phyloP scores from a whole-genome alignment of 306 rosid genomes.

The Trichosanthes cucumerina region DNA sequence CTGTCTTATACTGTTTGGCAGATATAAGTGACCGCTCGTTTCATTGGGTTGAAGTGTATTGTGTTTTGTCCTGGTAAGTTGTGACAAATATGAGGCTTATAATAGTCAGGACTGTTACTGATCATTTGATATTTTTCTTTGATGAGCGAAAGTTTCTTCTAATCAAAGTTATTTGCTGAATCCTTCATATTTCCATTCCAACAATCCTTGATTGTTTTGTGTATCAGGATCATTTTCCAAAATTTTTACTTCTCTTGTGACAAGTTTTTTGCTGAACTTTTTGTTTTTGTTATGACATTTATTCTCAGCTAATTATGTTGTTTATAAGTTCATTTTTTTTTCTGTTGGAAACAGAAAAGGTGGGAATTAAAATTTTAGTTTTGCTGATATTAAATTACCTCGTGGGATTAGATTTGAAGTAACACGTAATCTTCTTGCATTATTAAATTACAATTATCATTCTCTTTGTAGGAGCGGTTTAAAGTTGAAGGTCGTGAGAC shows the following conservation, averaged over 20 bases:
- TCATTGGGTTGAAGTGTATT: neutral
- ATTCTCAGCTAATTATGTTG: conserved; percentile 3
- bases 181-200: neutral
- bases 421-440: no score
- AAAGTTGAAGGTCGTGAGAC: no score
- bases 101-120: neutral
- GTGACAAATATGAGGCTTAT: neutral
- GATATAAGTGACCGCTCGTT: neutral
- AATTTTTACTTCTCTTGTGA: neutral
- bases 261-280: neutral
- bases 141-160: neutral
- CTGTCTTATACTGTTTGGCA: no score
- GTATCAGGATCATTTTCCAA: no score
- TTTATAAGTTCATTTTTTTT: neutral
- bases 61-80: neutral
- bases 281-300: neutral
- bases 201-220: no score
- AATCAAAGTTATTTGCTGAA: neutral
- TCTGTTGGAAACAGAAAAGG: conserved; percentile 43
- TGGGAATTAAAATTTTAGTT: conserved; percentile 53
- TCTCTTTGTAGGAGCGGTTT: no score
- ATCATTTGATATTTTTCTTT: neutral
- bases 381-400: no score
- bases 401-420: no score
- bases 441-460: no score